Base-by-base conservation (phyloP, 495 filamentous ascomycete genomes). In the Emericellopsis terricola region DNA sequence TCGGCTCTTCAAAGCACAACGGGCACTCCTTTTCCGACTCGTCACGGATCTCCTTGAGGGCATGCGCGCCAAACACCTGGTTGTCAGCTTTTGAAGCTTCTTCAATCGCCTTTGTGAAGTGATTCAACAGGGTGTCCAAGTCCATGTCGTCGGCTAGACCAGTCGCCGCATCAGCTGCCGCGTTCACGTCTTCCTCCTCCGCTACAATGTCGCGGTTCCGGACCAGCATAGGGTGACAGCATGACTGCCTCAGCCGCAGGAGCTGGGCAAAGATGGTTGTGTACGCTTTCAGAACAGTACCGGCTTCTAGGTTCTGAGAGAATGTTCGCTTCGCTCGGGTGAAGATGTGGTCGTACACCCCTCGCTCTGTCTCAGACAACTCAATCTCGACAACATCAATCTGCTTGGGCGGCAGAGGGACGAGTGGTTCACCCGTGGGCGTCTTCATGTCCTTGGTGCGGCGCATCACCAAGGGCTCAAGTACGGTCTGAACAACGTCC, bases 391-490 rank as follows among this genome's bases (percentile, higher is more conserved):
- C 78, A 32, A 97, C 78, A 14, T 79, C 71, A 37, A 94, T 69
- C 0, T 66, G 71, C 41, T 81, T 76, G 6, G 73, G 71, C n/a
- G 86, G 89, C 6, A 97, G 59, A 0, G 81, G 73, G 0, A 97
- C 86, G 13, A 97, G 55, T 13, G 81, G 80, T 41, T 81, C 62
- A 7, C 91, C 89, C 28, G 85, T 74, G 0, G 89, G 89, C 0
- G 84, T 94, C 52, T 85, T 92, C 89, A 96, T 97, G 37, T 87
- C 84, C 51, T 96, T 97, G 0, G 89, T 97, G 40, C 89, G 67
- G 18, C 89, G 70, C 43, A 96, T 73, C n/a, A 97, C 89, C 6
- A 97, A 62, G 7, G 89, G 89, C 45, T 97, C 91, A 15, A 97
- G 57, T 0, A 97, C 89, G 0, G 85, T 96, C 45, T 97, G 89